Evolutionary conservation across 768 basidiomycete species (phyloP), one percentile per base, ranked within the genome.

Genomic region (Butyriboletus loyo): DNA sequence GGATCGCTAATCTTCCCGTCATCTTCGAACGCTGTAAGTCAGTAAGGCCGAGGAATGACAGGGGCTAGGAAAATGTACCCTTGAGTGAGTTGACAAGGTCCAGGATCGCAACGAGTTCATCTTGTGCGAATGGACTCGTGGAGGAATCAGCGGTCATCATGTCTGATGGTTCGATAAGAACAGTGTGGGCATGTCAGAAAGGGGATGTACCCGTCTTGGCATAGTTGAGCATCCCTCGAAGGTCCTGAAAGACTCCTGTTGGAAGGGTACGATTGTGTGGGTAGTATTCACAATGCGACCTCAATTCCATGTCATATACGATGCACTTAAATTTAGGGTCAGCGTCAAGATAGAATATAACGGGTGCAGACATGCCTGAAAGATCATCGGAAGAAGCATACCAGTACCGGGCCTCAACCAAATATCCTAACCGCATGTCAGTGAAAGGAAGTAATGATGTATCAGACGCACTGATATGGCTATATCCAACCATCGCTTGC

Each of bases 221-320:
- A 30, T 49, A 50, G n/a, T 57, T 57, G n/a, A 61, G 54, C 54
- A 61, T 60, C 4, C 59, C 55, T 44, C 50, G 45, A 5, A 60
- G 50, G 11, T 43, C 39, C 36, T 43, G 47, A 8, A 60, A 47
- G 17, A 48, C 50, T 21, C 21, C 19, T 9, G 39, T 31, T 1
- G 54, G 49, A 39, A 58, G 55, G 7, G 21, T 46, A 21, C 40
- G 40, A 34, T 36, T 32, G 10, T 61, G 36, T 1, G 50, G 55
- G 13, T 58, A 58, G 40, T 43, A 61, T 47, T 60, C 58, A 13
- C 58, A 61, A 31, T 58, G 60, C 6, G 55, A 42, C 60, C 60
- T 60, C 11, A 5, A 25, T 37, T 47, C 19, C 32, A 44, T 15
- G 50, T 61, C 30, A 61, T 24, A 21, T 25, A 31, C 2, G 11